Evolutionary conservation across 176 grass and related monocot species (phyloP), one percentile per base, ranked within the genome.

Genomic region (Triticum turgidum): DNA sequence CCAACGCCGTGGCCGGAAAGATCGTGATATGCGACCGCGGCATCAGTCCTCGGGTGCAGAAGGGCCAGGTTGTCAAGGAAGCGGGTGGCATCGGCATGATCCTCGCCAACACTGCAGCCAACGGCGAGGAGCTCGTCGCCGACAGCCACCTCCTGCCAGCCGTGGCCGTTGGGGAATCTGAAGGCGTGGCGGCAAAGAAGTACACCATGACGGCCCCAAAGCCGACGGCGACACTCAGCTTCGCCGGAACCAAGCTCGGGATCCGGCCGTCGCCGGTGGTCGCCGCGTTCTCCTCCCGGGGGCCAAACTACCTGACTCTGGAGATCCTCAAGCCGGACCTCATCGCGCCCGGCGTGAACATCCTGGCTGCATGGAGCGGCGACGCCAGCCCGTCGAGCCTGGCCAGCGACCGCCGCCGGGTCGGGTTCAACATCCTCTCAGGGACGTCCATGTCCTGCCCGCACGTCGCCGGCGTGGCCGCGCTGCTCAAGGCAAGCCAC

Each of bases 401-500:
- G 77, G 9, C 86, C 49, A 91, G 84, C 20, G 97, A 99, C 67
- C 56, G 69, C 52, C 91, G 97, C 30, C 92, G 94, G 63, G 97
- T 99, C 45, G 77, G 81, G 33, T 99, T 96, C 87, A 99, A 99
- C 86, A 99, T 99, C 92, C 82, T 99, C 39, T 99, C 97, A 6
- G 97, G 97, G 17, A 99, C 97, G 39, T 99, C 97, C 79, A 99
- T 99, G 97, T 99, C 97, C 30, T 99, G 97, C 89, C 97, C 97
- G 64, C 97, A 99, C 80, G 97, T 99, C 75, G 97, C 88, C 29
- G 97, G 97, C 54, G 94, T 99, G 56, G 97, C 97, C 0, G 94
- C 94, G 27, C 51, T 99, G 85, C 94, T 99, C 87, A 99, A 97
- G 89, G 90, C 90, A 20, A 92, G 88, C 86, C 97, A 96, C 44